phyloP scores from a whole-genome alignment of 345 rosid genomes.

The Luvunga scandens region DNA sequence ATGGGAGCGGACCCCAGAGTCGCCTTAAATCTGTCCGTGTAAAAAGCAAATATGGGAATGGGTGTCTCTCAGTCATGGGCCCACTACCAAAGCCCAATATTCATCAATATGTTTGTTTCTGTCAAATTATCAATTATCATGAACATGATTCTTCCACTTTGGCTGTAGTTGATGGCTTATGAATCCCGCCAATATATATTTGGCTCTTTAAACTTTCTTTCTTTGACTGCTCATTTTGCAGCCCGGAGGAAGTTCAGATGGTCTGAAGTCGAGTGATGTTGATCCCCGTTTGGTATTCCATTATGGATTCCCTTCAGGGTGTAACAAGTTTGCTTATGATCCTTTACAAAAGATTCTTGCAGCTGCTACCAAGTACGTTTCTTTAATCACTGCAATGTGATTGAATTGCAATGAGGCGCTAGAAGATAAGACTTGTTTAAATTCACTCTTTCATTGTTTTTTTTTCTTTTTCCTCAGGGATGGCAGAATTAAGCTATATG shows the following conservation, averaged over 20 bases:
- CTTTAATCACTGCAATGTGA: not conserved
- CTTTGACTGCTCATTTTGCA: constrained; percentile 22
- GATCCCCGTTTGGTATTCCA: constrained; percentile 78
- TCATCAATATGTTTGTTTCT: too few relatives aligned
- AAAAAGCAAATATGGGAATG: not conserved
- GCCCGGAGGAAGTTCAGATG: constrained; percentile 63
- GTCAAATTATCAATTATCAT: too few relatives aligned
- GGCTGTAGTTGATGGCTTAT: too few relatives aligned
- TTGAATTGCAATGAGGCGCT: not conserved
- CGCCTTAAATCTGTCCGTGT: not conserved
- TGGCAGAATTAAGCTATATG: constrained; percentile 81
- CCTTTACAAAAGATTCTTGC: constrained; percentile 70
- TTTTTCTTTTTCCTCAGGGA: constrained; percentile 40
- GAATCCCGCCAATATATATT: too few relatives aligned
- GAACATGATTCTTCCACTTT: too few relatives aligned
- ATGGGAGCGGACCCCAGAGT: not conserved
- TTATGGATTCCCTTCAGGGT: constrained; percentile 80
- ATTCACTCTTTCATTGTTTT: not conserved
- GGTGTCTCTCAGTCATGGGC: not conserved
- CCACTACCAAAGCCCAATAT: constrained; percentile 9
- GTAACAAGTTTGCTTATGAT: constrained; percentile 66
- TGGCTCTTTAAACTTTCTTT: not conserved
- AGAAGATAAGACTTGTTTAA: not conserved
- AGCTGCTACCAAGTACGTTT: constrained; percentile 58
- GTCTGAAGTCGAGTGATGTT: constrained; percentile 62